Base-by-base conservation (phyloP, 2,329 filamentous ascomycete species). In the Calonectria ilicicola region DNA sequence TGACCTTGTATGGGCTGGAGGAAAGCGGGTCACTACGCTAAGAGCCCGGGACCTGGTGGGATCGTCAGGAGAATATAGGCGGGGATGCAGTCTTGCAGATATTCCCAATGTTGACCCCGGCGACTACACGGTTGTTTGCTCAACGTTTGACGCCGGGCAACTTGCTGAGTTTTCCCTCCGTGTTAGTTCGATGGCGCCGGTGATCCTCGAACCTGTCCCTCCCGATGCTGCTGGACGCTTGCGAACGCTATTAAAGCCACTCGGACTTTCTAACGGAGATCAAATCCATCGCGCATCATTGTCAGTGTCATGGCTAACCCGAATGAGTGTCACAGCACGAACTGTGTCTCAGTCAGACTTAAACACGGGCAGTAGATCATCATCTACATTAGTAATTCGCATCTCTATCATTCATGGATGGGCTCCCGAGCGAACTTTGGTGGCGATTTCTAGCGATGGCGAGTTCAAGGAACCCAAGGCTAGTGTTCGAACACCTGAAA, bases 51-150 rank as follows among this genome's bases (percentile, higher is more conserved):
- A 98, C 80, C 91, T 98, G 46, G 89, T 97, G 27, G 90, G 91
- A 26, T 93, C 95, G 69, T 97, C 95, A 40, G 94, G 94, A n/a
- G 95, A 98, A 77, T 98, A 99, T 83, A 92, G 94, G 62, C 92
- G 93, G 32, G 93, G 94, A 32, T 94, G 93, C 81, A 94, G 94
- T 5, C 87, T 95, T 38, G 92, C 93, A 3, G 90, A 94, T 74
- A 85, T 90, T 76, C 82, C 79, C 80, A 75, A 86, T 23, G 85
- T 98, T 21, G 91, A 92, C 46, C 85, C 91, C 1, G 96, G 96
- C 0, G 88, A 88, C 0, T 99, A 98, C 83, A 98, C 95, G 0
- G 89, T 98, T 69, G 93, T 98, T 8, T 96, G 94, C 81, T 98
- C 95, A 2, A 98, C 96, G 0, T 98, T 97, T 82, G 95, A 98